phyloP scores from a whole-genome alignment of 805 yeast species.

The Metschnikowia reukaufii region DNA sequence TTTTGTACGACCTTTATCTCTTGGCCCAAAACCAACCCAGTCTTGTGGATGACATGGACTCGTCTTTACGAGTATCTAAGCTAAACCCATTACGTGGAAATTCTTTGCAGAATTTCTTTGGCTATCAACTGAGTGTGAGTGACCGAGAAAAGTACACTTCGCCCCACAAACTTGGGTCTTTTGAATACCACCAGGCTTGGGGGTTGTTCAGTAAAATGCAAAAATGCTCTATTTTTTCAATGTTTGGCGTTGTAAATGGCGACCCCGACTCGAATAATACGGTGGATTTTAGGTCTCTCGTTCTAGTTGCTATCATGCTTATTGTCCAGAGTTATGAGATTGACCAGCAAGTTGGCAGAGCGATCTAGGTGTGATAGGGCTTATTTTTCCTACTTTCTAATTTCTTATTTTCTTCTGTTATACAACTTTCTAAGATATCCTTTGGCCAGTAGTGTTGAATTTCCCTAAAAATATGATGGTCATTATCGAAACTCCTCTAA shows the following conservation, averaged over 20 bases:
- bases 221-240: conserved; percentile 7
- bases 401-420: too few species aligned
- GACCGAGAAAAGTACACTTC: conserved; percentile 7
- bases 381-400: too few species aligned
- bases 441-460: too few species aligned
- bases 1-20: conserved; percentile 12
- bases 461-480: too few species aligned
- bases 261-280: conserved; percentile 8
- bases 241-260: conserved; percentile 2
- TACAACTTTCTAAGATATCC: too few species aligned
- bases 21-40: conserved; percentile 8
- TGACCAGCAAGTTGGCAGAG: conserved; percentile 4
- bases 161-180: conserved; percentile 9
- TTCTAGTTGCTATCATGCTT: conserved; percentile 8
- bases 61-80: conserved; percentile 7
- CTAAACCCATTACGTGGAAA: conserved; percentile 8
- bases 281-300: conserved; percentile 10
- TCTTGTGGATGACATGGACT: conserved; percentile 13
- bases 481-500: too few species aligned
- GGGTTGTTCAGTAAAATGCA: conserved; percentile 7
- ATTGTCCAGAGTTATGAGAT: conserved; percentile 11
- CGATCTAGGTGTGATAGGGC: too few species aligned
- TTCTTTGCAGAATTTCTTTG: conserved; percentile 1
- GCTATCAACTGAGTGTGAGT: neutral
- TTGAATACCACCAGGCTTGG: conserved; percentile 11